These are phyloP conservation scores for Arbutus unedo DNA, from an alignment of 148 eudicot genomes.

Conservation along the genomic window DNA sequence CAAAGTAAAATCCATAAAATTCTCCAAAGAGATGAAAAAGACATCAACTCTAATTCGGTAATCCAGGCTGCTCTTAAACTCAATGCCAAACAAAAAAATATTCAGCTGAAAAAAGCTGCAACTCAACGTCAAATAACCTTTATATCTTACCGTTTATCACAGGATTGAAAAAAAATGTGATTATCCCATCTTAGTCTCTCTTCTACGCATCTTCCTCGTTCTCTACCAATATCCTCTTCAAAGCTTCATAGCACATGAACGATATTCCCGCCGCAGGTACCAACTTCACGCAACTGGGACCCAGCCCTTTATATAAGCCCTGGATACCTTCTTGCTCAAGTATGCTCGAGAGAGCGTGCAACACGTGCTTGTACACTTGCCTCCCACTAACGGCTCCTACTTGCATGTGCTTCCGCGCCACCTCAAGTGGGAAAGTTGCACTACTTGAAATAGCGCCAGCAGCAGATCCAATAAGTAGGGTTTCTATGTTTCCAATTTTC, in stretches of 20 bases:
- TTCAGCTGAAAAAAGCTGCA: background rate
- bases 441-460: conserved; percentile 92
- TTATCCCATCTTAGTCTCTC: background rate
- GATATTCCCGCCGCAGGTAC: conserved; percentile 98
- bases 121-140: background rate
- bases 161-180: background rate
- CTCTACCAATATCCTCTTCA: conserved; percentile 90
- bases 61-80: background rate
- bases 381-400: conserved; percentile 80
- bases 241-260: conserved; percentile 96
- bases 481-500: conserved; percentile 75
- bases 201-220: conserved; percentile 55
- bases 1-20: background rate
- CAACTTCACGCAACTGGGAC: conserved; percentile 89
- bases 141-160: background rate
- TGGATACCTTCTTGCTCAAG: conserved; percentile 73
- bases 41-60: background rate
- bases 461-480: conserved; percentile 85
- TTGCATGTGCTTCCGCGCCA: conserved; percentile 96
- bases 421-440: conserved; percentile 94
- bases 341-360: conserved; percentile 72
- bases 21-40: background rate
- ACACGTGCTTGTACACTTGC: conserved; percentile 69
- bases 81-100: background rate
- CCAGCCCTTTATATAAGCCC: conserved; percentile 81